Base-by-base conservation (phyloP, 768 basidiomycete genomes). In the Pleurotus djamor region DNA sequence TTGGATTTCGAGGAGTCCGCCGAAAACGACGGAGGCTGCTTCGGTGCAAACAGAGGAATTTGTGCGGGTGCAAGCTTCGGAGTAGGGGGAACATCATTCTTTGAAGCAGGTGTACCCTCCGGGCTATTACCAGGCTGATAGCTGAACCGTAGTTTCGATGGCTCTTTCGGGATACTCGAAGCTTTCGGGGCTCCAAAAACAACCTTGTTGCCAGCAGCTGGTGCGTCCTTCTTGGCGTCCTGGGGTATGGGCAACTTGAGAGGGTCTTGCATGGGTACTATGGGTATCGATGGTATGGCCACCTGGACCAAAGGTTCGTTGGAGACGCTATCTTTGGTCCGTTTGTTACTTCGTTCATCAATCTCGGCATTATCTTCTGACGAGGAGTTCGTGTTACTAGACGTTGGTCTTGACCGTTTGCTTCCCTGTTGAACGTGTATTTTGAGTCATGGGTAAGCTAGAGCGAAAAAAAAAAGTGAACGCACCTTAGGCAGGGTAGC, bases 71-170 rank as follows among this genome's bases (percentile, higher is more conserved):
- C 63, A 32, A 73, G 63, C 1, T 73, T 64, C 14, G 71, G 59
- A n/a, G 70, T 58, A 34, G 73, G 64, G 10, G 74, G 32, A 65
- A 63, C 32, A 64, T 58, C n/a, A 52, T 17, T 44, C 17, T 55
- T 36, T 6, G 37, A 41, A 17, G 36, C 17, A 9, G 54, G 16
- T 21, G n/a, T 28, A n/a, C 41, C 54, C n/a, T 56, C 54, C 3
- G 54, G 9, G 41, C 14, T 44, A 16, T 41, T 41, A 57, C 87
- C 88, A 2, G 83, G 80, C 49, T 85, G 83, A 69, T 88, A 83
- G 64, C 89, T 89, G 64, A 80, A 88, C 32, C 91, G 83, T 59
- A 92, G 76, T 67, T 91, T 92, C 60, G 91, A 91, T 2, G 91
- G 89, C 58, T 89, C 88, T 67, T 86, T 89, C 1, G 91, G 91